Base-by-base conservation (phyloP, 2,329 filamentous ascomycete genomes). In the Scedosporium minutisporum region DNA sequence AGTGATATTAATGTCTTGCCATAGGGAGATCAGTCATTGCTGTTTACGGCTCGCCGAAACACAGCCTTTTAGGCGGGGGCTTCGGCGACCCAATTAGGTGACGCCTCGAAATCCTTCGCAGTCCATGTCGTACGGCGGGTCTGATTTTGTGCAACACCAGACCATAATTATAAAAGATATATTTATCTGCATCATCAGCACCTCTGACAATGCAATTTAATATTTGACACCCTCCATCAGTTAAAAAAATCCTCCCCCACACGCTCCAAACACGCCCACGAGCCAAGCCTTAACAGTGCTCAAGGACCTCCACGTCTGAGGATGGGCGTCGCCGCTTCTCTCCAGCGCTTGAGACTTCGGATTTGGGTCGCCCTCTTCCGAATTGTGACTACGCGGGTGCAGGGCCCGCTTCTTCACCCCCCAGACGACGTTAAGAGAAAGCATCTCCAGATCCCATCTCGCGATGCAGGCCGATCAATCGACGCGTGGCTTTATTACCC, bases 401-500 rank as follows among this genome's bases (percentile, higher is more conserved):
- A 55, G 12, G 51, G 51, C 51, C 51, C 51, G 6, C 23, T 55
- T 55, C 51, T 55, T 3, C n/a, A 21, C 21, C 48, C 48, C 6
- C 48, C 48, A 4, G 48, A 18, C n/a, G n/a, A 18, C 10, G 10
- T 23, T 10, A 53, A 21, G 48, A 53, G 48, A 23, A 68, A 65
- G 44, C 1, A 4, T 0, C 61, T 66, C 1, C 65, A 60, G n/a
- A 69, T 74, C n/a, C 71, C 72, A 10, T 72, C 70, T 0, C 71
- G 71, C 1, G 65, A 71, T 7, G 57, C 63, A 0, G 66, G 65
- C 2, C 69, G 70, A 9, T 68, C 65, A 27, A 71, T 74, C 27
- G 63, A 67, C 0, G 68, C 67, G 0, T 72, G 71, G 66, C 18
- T 73, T 3, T 73, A 74, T 60, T 64, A 67, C 4, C 68, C 67